Base-by-base conservation (phyloP, 2,329 filamentous ascomycete genomes). In the Epichloe brachyelytri region DNA sequence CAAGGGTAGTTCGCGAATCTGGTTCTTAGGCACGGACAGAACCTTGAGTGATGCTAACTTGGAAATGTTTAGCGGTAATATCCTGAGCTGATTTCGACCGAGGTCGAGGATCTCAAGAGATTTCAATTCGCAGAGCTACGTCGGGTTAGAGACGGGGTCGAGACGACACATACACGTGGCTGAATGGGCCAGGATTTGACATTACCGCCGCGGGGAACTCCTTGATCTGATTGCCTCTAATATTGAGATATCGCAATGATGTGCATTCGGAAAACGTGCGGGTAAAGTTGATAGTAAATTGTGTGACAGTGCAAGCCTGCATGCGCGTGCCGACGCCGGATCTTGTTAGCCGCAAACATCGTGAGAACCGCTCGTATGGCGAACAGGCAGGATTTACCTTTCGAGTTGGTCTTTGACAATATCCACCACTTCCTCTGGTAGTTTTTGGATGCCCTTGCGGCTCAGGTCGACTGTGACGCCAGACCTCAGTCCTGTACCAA, bases 71-170 rank as follows among this genome's bases (percentile, higher is more conserved):
- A 83, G 79, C 0, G 91, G 89, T 2, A 97, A 76, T 10, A 78
- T 72, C 46, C 78, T 79, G 54, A 97, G 82, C 65, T 85, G 88
- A 65, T 97, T 97, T 59, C 87, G 81, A 64, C 89, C 90, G 50
- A 97, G 77, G 68, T 97, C 91, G 54, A 97, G 78, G 53, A 96
- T 95, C 68, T 97, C 90, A 51, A 97, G 78, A 36, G 88, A 86
- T 49, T 80, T 83, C 55, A 97, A 76, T 65, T 89, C 83, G 64
- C 91, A 90, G 53, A 97, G 79, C 89, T 95, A 63, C 20, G 38
- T 20, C 44, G 34, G 50, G 47, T 54, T 64, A 53, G 65, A 60
- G 50, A n/a, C 22, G 20, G 57, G 58, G 49, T 14, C 46, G 57
- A 55, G 34, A 34, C 22, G 11, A n/a, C 7, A 39, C 14, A 34